Evolutionary conservation across 257 asterid genomes (phyloP).

Genomic region (Buddleja alternifolia): DNA sequence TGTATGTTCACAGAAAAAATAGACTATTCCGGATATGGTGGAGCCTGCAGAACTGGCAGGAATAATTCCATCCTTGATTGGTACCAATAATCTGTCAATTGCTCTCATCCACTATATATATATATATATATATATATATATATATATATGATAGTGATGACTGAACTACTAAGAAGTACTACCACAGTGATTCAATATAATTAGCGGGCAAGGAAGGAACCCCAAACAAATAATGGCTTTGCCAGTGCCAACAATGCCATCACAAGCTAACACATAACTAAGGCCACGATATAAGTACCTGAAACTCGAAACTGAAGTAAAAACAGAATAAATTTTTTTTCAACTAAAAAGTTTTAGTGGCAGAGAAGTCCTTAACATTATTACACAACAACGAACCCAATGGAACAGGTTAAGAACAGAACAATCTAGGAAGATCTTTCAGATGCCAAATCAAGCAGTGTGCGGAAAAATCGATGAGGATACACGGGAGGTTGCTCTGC

Average conservation of each 20-base stretch:
- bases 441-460: slow-evolving; percentile 71
- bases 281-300: too few species aligned
- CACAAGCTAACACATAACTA: too few species aligned
- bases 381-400: background rate
- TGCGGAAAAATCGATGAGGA: slow-evolving; percentile 81
- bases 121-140: too few species aligned
- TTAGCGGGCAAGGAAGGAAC: too few species aligned
- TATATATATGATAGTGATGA: slow-evolving; percentile 14
- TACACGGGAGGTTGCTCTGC: slow-evolving; percentile 82
- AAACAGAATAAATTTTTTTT: too few species aligned
- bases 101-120: too few species aligned
- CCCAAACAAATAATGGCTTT: slow-evolving; percentile 3
- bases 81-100: background rate
- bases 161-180: slow-evolving; percentile 17
- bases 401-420: background rate
- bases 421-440: slow-evolving; percentile 42
- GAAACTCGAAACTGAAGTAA: too few species aligned
- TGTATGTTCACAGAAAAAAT: too few species aligned
- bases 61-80: too few species aligned
- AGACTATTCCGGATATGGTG: too few species aligned
- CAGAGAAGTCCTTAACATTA: background rate
- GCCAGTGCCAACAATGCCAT: slow-evolving; percentile 11
- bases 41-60: too few species aligned
- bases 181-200: background rate
- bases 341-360: too few species aligned